These are phyloP conservation scores for Erodium trifolium DNA, from an alignment of 441 rosid species.

Conservation along the genomic window DNA sequence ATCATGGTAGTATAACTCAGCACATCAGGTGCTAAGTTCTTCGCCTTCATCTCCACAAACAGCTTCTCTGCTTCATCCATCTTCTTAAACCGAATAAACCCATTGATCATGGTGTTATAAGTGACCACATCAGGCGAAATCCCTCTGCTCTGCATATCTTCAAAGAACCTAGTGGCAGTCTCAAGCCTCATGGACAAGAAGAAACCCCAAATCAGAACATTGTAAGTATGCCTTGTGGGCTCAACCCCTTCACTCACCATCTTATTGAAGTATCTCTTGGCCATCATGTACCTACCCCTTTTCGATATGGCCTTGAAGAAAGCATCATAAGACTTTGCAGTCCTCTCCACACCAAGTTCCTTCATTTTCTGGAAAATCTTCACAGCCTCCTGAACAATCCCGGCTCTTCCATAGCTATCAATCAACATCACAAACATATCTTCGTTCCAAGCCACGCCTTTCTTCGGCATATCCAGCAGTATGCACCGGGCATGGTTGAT, in stretches of 20 bases:
- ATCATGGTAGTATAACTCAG: conserved; percentile 82
- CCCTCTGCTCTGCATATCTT: conserved; percentile 71
- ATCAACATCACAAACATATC: conserved; percentile 65
- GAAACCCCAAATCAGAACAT: conserved; percentile 82
- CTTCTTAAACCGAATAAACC: conserved; percentile 54
- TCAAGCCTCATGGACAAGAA: conserved; percentile 60
- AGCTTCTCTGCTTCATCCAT: conserved; percentile 82
- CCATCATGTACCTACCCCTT: conserved; percentile 87
- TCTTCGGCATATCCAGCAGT: conserved; percentile 77
- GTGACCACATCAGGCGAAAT: conserved; percentile 59
- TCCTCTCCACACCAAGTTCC: conserved; percentile 72
- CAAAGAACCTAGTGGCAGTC: conserved; percentile 67
- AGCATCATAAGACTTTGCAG: conserved; percentile 54
- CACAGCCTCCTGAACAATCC: conserved; percentile 85
- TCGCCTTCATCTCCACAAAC: conserved; percentile 83
- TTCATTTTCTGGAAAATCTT: conserved; percentile 71
- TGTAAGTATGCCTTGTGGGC: conserved; percentile 66
- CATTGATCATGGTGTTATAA: conserved; percentile 72
- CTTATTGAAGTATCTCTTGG: conserved; percentile 69
- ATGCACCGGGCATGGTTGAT: conserved; percentile 81
- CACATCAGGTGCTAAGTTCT: conserved; percentile 53
- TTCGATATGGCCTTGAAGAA: conserved; percentile 70
- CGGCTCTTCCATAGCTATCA: conserved; percentile 73
- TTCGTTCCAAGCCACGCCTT: conserved; percentile 74
- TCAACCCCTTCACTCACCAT: conserved; percentile 71